Base-by-base conservation (phyloP, 768 basidiomycete species). In the Psilocybe sp. region DNA sequence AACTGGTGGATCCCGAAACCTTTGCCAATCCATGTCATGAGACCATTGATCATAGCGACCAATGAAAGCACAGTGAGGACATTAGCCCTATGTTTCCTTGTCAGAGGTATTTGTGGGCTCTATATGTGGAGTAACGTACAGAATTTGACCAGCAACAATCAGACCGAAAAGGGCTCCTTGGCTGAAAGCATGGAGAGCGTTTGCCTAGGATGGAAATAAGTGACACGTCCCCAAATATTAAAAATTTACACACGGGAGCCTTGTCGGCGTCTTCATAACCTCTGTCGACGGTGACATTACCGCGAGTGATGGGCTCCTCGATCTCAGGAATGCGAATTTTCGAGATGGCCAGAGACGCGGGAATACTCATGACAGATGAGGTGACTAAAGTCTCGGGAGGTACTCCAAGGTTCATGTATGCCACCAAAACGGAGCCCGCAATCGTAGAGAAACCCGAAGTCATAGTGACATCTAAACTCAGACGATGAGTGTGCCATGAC, bases 401-500 rank as follows among this genome's bases (percentile, higher is more conserved):
- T 20, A 91, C 87, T 20, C 87, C 90, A 57, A 86, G 72, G 54
- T 62, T 71, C 63, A 93, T 87, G 65, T 95, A 95, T 34, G 89
- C 92, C 45, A 78, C 74, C 43, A 96, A 76, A 9, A 96, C 92
- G 23, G 89, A 90, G 33, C 93, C 92, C 48, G 93, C 86, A 57
- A 95, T 95, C 43, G 91, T 93, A 6, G 91, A 89, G 73, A 95
- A 95, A 64, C 89, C 90, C 55, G 89, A 90, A 16, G 91, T 91
- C 91, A 93, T 92, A 41, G 82, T 76, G 42, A 92, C 73, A 69
- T 88, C 75, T 76, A 51, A 18, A 15, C 20, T 32, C 34, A 34
- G 39, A 49, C 20, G 34, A 44, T 40, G 18, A 47, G 10, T 18
- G 18, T 19, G 20, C 23, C 8, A 49, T 20, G 12, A 2, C 10